Evolutionary conservation across 768 basidiomycete genomes (phyloP).

Genomic region (Lepiota brunneoincarnata): DNA sequence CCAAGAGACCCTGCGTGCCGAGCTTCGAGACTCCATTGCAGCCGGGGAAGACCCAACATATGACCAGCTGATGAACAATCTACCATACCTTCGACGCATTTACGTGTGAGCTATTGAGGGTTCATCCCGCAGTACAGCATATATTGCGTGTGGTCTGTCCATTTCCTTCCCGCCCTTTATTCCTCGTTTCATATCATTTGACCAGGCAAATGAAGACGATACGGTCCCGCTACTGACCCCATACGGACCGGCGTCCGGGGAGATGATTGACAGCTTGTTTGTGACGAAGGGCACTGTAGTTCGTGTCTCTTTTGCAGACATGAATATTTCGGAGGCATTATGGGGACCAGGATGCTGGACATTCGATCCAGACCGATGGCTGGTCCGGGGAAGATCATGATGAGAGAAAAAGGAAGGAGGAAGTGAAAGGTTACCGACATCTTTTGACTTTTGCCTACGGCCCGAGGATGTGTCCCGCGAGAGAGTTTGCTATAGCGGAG

Average conservation of each 20-base stretch:
- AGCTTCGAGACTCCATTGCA: constrained; percentile 35
- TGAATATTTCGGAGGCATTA: constrained; percentile 47
- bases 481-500: constrained; percentile 42
- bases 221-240: constrained; percentile 53
- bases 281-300: constrained; percentile 47
- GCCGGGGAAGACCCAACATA: constrained; percentile 45
- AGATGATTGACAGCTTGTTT: constrained; percentile 33
- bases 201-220: constrained; percentile 48
- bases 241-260: constrained; percentile 39
- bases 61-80: constrained; percentile 41
- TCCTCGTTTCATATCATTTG: neutral
- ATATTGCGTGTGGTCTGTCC: constrained; percentile 35
- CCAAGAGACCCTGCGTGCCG: constrained; percentile 47
- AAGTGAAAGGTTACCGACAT: constrained; percentile 47
- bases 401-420: constrained; percentile 26
- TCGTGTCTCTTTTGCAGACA: constrained; percentile 36
- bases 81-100: constrained; percentile 58
- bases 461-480: constrained; percentile 46
- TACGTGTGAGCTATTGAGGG: constrained; percentile 34
- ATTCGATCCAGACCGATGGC: constrained; percentile 67
- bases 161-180: neutral
- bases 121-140: constrained; percentile 33
- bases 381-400: constrained; percentile 26
- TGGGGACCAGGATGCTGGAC: constrained; percentile 62
- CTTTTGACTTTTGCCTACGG: constrained; percentile 51